phyloP scores from a whole-genome alignment of 2,329 filamentous ascomycete genomes.

The Davidsoniella virescens region DNA sequence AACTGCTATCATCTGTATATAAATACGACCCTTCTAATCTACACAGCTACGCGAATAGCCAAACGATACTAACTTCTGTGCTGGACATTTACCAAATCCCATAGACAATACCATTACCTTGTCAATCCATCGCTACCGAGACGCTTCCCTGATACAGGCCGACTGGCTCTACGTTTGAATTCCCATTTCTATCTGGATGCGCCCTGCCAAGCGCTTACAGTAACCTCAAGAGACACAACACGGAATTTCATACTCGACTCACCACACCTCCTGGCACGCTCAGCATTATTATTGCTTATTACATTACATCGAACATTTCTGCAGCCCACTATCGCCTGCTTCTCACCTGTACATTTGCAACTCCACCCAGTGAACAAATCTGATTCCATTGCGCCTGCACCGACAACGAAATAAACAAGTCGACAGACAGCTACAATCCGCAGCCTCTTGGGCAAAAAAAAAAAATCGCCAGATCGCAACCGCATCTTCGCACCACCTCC shows the following conservation, averaged over 20 bases:
- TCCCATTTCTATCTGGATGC: not conserved
- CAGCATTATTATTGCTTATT: not conserved
- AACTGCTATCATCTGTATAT: not conserved
- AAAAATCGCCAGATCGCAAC: not conserved
- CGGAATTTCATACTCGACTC: not conserved
- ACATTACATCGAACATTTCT: not conserved
- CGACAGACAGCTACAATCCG: not conserved
- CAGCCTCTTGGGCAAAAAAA: not conserved
- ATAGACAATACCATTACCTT: not conserved
- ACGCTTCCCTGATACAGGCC: not conserved
- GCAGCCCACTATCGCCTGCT: not conserved
- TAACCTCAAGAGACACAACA: slow-evolving; percentile 8
- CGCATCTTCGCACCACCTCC: not conserved
- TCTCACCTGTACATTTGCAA: not conserved
- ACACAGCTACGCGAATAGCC: not conserved
- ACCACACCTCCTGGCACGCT: not conserved
- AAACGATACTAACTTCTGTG: not conserved
- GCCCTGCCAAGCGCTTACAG: slow-evolving; percentile 12
- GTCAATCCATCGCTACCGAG: not conserved
- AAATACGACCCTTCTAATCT: no score
- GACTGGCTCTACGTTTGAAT: not conserved
- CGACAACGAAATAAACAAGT: not conserved
- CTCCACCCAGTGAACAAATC: not conserved
- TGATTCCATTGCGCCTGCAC: not conserved
- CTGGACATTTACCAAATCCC: not conserved